Conservation (phyloP, 495 filamentous ascomycete genomes). For the Jackrogersella minutella region DNA sequence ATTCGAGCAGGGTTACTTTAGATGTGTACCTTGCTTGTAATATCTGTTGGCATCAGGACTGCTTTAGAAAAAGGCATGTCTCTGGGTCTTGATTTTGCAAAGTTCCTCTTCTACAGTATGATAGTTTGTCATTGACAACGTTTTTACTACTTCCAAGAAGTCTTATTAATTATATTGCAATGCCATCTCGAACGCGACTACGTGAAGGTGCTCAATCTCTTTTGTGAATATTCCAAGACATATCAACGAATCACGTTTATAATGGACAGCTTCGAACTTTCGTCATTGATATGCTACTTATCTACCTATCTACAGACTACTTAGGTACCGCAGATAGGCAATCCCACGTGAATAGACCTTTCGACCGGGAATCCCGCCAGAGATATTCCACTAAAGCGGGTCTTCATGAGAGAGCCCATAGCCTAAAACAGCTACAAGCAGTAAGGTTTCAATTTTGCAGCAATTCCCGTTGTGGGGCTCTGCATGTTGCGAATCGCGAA, state of each 20-base stretch:
- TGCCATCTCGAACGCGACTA: no score
- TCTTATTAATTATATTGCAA: background rate
- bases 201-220: no score
- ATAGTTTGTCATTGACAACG: constrained; percentile 10
- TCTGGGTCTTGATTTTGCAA: background rate
- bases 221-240: no score
- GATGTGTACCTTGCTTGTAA: background rate
- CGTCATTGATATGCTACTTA: no score
- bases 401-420: constrained; percentile 16
- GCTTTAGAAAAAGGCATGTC: constrained; percentile 1
- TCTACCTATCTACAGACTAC: no score
- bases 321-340: no score
- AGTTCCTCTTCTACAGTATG: constrained; percentile 1
- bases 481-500: background rate
- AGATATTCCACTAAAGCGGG: no score
- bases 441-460: constrained; percentile 11
- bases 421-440: constrained; percentile 6
- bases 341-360: no score
- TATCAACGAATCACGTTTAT: no score
- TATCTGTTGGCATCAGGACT: constrained; percentile 1
- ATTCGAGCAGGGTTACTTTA: background rate
- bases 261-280: no score
- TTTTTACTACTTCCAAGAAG: background rate
- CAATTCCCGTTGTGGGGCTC: constrained; percentile 28
- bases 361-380: no score